A percentile compares a stretch with the other conserved stretches of the same genome.
These are phyloP conservation scores for Pythium rhizo-oryzae DNA, from an alignment of 352 stramenopile genomes.

Conservation along the genomic window DNA sequence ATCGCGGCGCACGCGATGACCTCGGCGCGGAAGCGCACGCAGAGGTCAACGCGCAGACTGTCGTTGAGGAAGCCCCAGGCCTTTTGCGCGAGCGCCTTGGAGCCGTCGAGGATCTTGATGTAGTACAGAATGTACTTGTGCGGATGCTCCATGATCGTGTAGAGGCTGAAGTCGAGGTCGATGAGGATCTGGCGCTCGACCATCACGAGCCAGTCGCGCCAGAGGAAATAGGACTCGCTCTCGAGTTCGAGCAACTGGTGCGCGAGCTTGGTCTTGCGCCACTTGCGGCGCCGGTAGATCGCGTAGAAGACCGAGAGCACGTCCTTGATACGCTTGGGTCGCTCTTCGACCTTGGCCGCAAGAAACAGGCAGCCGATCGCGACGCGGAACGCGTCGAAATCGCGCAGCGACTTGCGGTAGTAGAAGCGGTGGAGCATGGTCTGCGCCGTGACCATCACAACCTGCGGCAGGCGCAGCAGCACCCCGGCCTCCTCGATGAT, in stretches of 20 bases:
- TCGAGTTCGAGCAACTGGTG: conserved; percentile 75
- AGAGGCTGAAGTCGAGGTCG: conserved; percentile 91
- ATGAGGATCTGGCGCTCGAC: conserved; percentile 92
- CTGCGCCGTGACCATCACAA: conserved; percentile 91
- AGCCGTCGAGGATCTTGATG: conserved; percentile 85
- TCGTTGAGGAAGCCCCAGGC: conserved; percentile 94
- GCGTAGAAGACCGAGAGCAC: conserved; percentile 89
- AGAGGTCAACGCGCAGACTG: conserved; percentile 84
- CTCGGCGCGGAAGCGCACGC: conserved; percentile 77
- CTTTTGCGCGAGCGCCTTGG: conserved; percentile 69
- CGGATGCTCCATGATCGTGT: conserved; percentile 92
- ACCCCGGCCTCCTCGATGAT: conserved; percentile 91
- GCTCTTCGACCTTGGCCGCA: conserved; percentile 90
- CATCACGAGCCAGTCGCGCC: conserved; percentile 86
- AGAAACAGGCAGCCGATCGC: conserved; percentile 90
- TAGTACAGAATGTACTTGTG: conserved; percentile 96
- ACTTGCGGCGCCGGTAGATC: conserved; percentile 78
- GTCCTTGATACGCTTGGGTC: conserved; percentile 77
- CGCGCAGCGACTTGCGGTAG: conserved; percentile 77
- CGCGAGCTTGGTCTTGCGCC: conserved; percentile 43
- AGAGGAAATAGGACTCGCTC: conserved; percentile 60
- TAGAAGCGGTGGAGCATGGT: conserved; percentile 93
- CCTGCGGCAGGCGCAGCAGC: conserved; percentile 85
- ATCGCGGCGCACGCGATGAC: conserved; percentile 91
- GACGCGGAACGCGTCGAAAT: conserved; percentile 91